These are phyloP conservation scores for Chenopodium berlandieri DNA, from an alignment of 148 eudicot genomes.

Conservation along the genomic window DNA sequence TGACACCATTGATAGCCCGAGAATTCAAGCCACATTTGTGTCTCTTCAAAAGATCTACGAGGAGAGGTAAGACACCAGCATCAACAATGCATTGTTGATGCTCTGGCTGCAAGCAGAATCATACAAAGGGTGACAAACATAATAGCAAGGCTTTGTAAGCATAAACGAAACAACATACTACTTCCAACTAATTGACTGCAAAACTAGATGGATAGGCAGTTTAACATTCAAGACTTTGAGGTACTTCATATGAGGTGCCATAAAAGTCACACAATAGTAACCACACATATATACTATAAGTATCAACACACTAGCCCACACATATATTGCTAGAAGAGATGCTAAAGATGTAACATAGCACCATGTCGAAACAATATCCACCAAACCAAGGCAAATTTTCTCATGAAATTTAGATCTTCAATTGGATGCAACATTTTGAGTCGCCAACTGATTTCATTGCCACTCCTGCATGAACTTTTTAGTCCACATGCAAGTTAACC, in stretches of 20 bases:
- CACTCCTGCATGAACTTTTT: background rate
- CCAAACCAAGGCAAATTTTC: background rate
- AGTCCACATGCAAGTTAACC: background rate
- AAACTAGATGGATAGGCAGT: background rate
- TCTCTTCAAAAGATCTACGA: conserved; percentile 68
- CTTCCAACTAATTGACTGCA: background rate
- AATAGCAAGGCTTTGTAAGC: background rate
- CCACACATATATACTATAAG: background rate
- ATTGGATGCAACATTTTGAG: background rate
- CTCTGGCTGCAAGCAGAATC: conserved; percentile 61
- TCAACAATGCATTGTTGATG: conserved; percentile 79
- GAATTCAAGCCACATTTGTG: conserved; percentile 40
- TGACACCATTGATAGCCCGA: conserved; percentile 65
- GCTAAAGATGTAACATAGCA: background rate
- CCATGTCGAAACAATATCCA: background rate
- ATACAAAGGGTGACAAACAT: background rate
- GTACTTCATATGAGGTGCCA: background rate
- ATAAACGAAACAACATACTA: background rate
- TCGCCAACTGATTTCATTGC: background rate
- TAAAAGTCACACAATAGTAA: background rate
- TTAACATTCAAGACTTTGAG: background rate
- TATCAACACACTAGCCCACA: background rate
- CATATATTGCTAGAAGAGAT: background rate
- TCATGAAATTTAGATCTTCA: background rate
- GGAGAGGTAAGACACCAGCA: conserved; percentile 78